Evolutionary conservation across 140 eudicot species (phyloP).

Genomic region (Cichorium intybus): DNA sequence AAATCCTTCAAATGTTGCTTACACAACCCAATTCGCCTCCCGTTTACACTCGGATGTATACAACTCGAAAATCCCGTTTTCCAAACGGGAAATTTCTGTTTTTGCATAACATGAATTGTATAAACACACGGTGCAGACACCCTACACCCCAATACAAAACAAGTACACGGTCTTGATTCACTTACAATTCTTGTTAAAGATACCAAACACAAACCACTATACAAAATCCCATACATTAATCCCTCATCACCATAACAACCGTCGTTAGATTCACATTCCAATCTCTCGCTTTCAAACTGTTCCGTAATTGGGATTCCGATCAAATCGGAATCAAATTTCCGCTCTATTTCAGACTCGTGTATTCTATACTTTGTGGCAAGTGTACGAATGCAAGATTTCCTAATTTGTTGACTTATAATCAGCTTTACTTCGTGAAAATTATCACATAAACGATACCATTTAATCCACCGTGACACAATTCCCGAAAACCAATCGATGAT

Average conservation of each 20-base stretch:
- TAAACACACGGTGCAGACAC: constrained; percentile 72
- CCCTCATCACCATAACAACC: constrained; percentile 59
- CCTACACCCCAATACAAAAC: constrained; percentile 79
- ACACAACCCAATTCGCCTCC: constrained; percentile 80
- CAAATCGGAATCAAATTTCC: constrained; percentile 55
- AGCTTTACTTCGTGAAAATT: constrained; percentile 56
- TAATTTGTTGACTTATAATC: constrained; percentile 44
- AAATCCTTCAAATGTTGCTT: constrained; percentile 74
- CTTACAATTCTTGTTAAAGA: constrained; percentile 74
- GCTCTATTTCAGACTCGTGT: constrained; percentile 66
- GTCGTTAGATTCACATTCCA: constrained; percentile 19
- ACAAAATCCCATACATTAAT: constrained; percentile 53
- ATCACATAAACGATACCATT: constrained; percentile 67
- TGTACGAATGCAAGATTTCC: constrained; percentile 87
- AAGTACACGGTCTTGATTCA: constrained; percentile 64
- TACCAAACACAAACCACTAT: constrained; percentile 65
- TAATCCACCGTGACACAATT: constrained; percentile 66
- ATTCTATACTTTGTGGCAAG: constrained; percentile 69
- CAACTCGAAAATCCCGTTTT: constrained; percentile 72
- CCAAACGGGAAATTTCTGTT: constrained; percentile 82
- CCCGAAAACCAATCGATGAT: constrained; percentile 66
- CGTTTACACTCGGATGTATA: constrained; percentile 75
- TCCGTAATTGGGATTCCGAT: constrained; percentile 54
- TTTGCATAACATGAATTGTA: constrained; percentile 78
- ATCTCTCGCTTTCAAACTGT: constrained; percentile 37